A percentile compares a stretch with the other conserved stretches of the same genome.
phyloP scores from a whole-genome alignment of 305 asterid genomes.

The Solanum hybrid region DNA sequence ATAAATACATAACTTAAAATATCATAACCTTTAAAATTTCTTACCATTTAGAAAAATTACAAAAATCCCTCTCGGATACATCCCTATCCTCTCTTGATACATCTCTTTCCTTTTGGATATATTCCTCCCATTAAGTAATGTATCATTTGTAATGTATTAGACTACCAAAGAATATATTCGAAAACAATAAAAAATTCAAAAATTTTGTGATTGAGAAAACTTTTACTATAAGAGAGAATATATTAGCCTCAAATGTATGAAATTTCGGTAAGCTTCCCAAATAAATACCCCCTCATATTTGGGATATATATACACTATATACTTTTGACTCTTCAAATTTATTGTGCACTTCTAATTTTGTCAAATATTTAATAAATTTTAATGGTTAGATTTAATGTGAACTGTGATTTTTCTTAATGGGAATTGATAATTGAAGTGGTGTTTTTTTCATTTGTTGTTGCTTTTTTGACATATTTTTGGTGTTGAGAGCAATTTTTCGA shows the following conservation, averaged over 20 bases:
- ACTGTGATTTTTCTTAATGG: background rate
- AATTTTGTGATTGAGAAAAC: no score
- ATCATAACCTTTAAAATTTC: no score
- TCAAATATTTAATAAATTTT: no score
- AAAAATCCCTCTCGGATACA: no score
- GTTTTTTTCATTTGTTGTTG: background rate
- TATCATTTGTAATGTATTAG: background rate
- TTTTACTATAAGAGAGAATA: no score
- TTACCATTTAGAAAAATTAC: background rate
- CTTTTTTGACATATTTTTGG: background rate
- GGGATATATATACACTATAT: background rate
- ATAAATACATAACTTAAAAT: no score
- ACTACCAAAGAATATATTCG: background rate
- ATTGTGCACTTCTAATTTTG: background rate
- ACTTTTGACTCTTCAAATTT: background rate
- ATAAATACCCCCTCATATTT: background rate
- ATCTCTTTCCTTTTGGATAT: no score
- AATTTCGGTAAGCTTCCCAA: background rate
- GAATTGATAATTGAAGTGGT: background rate
- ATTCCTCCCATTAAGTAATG: no score
- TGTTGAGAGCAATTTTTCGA: background rate
- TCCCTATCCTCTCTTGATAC: no score
- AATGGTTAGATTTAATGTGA: background rate
- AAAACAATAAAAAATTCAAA: no score
- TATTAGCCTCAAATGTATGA: no score